phyloP scores from a whole-genome alignment of 164 flowering plant genomes.

The Umbellularia californica region DNA sequence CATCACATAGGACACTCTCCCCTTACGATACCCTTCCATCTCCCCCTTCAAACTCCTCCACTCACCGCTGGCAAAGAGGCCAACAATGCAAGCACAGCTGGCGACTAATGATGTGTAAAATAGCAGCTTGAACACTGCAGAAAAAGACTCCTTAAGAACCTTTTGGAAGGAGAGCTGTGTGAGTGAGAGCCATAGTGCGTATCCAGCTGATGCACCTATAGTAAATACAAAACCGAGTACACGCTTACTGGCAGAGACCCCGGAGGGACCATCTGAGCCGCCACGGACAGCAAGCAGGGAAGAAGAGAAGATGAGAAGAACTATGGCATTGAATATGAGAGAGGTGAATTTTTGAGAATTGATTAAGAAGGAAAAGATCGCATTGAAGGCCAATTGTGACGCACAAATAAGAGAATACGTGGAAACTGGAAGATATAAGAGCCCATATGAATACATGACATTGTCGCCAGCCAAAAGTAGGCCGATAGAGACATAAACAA shows the following conservation, averaged over 20 bases:
- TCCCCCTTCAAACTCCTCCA: constrained; percentile 20
- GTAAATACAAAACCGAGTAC: constrained; percentile 24
- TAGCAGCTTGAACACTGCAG: constrained; percentile 20
- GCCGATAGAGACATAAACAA: constrained; percentile 19
- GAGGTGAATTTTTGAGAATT: constrained; percentile 28
- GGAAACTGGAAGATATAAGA: constrained; percentile 27
- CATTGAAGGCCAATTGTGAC: constrained; percentile 31
- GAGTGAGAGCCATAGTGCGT: constrained; percentile 25
- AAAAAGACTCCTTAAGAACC: constrained; percentile 14
- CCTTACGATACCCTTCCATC: constrained; percentile 6
- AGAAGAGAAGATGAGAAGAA: constrained; percentile 20
- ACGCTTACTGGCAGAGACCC: constrained; percentile 12
- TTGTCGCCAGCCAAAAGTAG: constrained; percentile 17
- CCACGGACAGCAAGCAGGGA: constrained; percentile 18
- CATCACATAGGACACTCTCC: constrained; percentile 13
- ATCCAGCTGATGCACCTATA: constrained; percentile 28
- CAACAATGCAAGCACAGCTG: constrained; percentile 18
- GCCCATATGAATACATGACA: constrained; percentile 28
- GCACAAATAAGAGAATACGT: constrained; percentile 30
- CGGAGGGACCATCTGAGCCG: constrained; percentile 11
- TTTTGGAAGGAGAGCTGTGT: constrained; percentile 29
- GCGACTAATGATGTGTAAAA: constrained; percentile 18
- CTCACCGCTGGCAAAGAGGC: constrained; percentile 28
- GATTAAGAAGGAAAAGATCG: constrained; percentile 22
- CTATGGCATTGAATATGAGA: constrained; percentile 19